phyloP scores from a whole-genome alignment of 148 eudicot species.

The Camellia granthamiana region DNA sequence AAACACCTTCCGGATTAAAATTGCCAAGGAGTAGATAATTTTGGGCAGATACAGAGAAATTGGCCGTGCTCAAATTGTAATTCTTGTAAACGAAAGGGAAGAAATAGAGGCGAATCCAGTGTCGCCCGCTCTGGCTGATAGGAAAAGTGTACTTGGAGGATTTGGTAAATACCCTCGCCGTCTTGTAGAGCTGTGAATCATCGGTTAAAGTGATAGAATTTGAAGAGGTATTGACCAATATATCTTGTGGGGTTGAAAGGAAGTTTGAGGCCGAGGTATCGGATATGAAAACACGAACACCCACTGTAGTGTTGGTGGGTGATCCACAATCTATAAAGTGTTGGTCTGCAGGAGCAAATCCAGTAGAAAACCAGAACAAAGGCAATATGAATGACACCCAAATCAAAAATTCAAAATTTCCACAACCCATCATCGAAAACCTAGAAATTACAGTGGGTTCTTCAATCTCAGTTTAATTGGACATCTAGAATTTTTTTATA shows the following conservation, averaged over 20 bases:
- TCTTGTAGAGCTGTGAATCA: conserved; percentile 20
- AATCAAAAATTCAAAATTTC: too few species aligned
- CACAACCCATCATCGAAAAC: too few species aligned
- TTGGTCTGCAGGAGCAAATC: conserved; percentile 19
- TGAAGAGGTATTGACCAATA: conserved; percentile 29
- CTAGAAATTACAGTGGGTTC: too few species aligned
- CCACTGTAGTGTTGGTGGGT: conserved; percentile 37
- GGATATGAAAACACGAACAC: conserved; percentile 39
- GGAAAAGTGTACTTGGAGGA: conserved; percentile 21
- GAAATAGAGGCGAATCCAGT: conserved; percentile 41
- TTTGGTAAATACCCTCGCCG: conserved; percentile 32
- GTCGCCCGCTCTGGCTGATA: conserved; percentile 27
- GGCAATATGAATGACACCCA: too few species aligned
- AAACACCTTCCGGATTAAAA: conserved; percentile 21
- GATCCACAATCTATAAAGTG: conserved; percentile 59
- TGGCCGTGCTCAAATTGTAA: conserved; percentile 27
- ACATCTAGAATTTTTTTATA: too few species aligned
- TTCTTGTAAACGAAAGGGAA: conserved; percentile 22
- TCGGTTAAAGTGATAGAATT: conserved; percentile 11
- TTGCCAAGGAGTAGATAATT: conserved; percentile 20
- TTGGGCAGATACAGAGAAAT: conserved; percentile 26
- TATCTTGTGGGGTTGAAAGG: conserved; percentile 30
- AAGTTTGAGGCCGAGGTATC: conserved; percentile 39
- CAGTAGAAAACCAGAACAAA: too few species aligned
- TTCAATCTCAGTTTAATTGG: too few species aligned